Percentiles rank a stretch among this genome's conserved stretches.
Conservation (phyloP, 2,329 filamentous ascomycete genomes). For the Hymenoscyphus linearis region DNA sequence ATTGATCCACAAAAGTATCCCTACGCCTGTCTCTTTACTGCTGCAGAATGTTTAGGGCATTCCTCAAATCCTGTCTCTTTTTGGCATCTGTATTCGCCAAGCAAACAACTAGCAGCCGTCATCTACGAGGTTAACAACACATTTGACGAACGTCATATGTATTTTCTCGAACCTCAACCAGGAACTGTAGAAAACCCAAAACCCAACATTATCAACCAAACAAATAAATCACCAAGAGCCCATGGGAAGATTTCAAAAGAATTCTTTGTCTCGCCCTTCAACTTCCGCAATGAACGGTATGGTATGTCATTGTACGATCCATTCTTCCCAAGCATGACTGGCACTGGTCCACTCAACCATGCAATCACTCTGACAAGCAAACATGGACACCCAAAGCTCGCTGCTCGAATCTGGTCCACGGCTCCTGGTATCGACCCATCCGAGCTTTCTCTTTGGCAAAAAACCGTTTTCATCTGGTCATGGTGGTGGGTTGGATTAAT, state of each 20-base stretch:
- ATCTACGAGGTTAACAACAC: slow-evolving; percentile 74
- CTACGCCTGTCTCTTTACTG: slow-evolving; percentile 66
- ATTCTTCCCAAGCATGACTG: slow-evolving; percentile 36
- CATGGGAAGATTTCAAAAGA: slow-evolving; percentile 59
- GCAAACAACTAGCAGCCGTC: slow-evolving; percentile 55
- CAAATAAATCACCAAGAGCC: slow-evolving; percentile 32
- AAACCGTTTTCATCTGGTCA: slow-evolving; percentile 41
- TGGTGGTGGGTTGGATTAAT: slow-evolving; percentile 67
- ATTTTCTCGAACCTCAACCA: slow-evolving; percentile 41
- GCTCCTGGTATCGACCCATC: slow-evolving; percentile 45
- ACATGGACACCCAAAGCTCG: slow-evolving; percentile 49
- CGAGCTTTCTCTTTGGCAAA: slow-evolving; percentile 39
- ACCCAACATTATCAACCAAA: background rate
- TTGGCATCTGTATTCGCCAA: slow-evolving; percentile 67
- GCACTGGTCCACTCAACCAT: slow-evolving; percentile 45
- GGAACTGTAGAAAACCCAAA: background rate
- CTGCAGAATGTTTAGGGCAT: slow-evolving; percentile 63
- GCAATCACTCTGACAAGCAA: slow-evolving; percentile 61
- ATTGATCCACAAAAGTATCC: slow-evolving; percentile 56
- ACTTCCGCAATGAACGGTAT: slow-evolving; percentile 52
- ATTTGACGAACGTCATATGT: slow-evolving; percentile 66
- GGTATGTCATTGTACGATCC: slow-evolving; percentile 46
- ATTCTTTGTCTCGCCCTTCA: slow-evolving; percentile 75
- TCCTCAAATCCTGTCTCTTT: slow-evolving; percentile 73
- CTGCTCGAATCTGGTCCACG: slow-evolving; percentile 54